Base-by-base conservation (phyloP, 176 grass and related monocot species). In the Miscanthus lutarioriparius region DNA sequence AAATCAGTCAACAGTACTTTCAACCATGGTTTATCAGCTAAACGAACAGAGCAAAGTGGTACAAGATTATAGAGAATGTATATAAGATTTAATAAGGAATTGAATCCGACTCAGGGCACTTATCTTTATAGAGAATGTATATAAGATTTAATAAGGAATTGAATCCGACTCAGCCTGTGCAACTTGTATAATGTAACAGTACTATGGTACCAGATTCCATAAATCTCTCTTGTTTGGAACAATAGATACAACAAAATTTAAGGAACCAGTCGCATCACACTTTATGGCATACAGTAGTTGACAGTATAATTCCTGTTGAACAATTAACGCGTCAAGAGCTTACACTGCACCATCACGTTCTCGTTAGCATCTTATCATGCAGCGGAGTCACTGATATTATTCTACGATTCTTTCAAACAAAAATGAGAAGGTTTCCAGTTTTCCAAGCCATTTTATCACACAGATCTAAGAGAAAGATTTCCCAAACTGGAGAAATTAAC, bases 201-300 rank as follows among this genome's bases (percentile, higher is more conserved):
- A 9, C 7, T 25, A 40, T 4, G 35, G n/a, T 63, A 39, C 59
- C 36, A 17, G 13, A 25, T 33, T 37, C 49, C 36, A 58, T 22
- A 33, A 48, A 67, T 51, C 26, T 9, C 26, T 49, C 71, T 74
- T 16, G 47, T 73, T 47, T 19, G 70, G 13, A 28, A 8, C 15
- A 74, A 74, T 35, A 49, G 10, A 76, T 37, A 37, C 30, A 76
- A 23, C 28, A 76, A 23, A 53, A 23, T 33, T 51, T 76, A 76
- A 56, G 28, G 2, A 37, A 8, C 5, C 9, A 36, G 16, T 54
- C 49, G 49, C 74, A 8, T 76, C 47, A 54, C 16, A 75, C 28
- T 75, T 75, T 75, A 75, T 36, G 47, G 47, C 17, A 35, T 7
- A n/a, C 48, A 75, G 76, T 66, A 32, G 32, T 32, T 32, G 76